Percentiles rank a stretch among this genome's conserved stretches.
Conservation (phyloP, 179 eudicot genomes). For the Silene noctiflora region DNA sequence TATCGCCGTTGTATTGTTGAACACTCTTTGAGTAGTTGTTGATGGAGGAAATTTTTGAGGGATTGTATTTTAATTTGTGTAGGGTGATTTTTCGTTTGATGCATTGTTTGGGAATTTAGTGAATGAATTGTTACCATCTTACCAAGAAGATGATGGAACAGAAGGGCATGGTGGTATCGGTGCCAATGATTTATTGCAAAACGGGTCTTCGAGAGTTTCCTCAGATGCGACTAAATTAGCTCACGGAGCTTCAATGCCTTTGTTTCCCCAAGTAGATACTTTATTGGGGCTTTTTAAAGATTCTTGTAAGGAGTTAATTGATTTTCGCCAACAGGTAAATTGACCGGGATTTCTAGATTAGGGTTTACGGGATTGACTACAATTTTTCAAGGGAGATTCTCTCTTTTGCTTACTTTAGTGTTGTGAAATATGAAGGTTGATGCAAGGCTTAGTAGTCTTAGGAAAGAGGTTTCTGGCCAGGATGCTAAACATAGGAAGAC, state of each 20-base stretch:
- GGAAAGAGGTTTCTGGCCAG: conserved; percentile 82
- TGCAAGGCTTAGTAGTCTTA: conserved; percentile 68
- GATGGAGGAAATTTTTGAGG: conserved; percentile 7
- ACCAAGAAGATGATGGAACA: conserved; percentile 57
- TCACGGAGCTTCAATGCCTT: conserved; percentile 59
- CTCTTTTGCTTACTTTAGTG: not conserved
- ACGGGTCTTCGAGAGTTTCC: conserved; percentile 44
- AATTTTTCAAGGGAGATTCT: not conserved
- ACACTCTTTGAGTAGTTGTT: not conserved
- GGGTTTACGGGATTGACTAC: conserved; percentile 3
- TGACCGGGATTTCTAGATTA: not conserved
- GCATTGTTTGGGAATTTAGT: conserved; percentile 93
- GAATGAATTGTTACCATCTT: conserved; percentile 75
- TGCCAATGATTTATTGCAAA: conserved; percentile 43
- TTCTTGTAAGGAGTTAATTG: conserved; percentile 78
- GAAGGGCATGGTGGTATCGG: conserved; percentile 49
- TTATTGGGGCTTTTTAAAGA: conserved; percentile 71
- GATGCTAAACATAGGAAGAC: conserved; percentile 95
- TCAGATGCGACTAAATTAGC: conserved; percentile 41
- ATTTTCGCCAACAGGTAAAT: conserved; percentile 73
- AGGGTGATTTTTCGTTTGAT: conserved; percentile 98
- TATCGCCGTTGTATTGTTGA: too few species aligned
- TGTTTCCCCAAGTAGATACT: conserved; percentile 95
- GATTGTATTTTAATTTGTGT: not conserved
- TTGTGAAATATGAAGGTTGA: conserved; percentile 57